Evolutionary conservation across 148 eudicot genomes (phyloP).

Genomic region (Cornus florida): DNA sequence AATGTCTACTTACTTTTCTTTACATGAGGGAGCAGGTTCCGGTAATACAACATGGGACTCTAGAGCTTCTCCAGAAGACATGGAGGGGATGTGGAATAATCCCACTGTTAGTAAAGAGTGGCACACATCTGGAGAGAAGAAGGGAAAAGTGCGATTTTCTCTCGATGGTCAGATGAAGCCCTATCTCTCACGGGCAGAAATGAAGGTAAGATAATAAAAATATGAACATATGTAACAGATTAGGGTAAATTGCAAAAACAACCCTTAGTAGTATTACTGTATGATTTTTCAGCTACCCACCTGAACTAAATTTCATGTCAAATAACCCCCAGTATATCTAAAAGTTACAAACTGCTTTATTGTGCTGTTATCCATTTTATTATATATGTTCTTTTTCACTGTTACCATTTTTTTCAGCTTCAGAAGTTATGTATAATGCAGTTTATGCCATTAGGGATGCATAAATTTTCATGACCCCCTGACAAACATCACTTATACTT

Average conservation of each 20-base stretch:
- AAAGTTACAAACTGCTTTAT: not conserved
- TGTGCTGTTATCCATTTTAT: not conserved
- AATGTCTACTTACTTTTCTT: constrained; percentile 17
- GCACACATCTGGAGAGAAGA: constrained; percentile 49
- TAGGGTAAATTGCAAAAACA: too few species aligned
- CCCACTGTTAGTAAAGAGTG: constrained; percentile 54
- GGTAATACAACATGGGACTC: constrained; percentile 53
- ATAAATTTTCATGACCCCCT: not conserved
- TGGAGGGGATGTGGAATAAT: constrained; percentile 70
- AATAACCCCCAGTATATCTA: too few species aligned
- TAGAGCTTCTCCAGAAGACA: constrained; percentile 55
- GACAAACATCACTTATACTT: not conserved
- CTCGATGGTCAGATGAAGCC: constrained; percentile 44
- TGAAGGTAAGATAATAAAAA: constrained; percentile 39
- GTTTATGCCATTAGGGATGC: not conserved
- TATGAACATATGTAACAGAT: not conserved
- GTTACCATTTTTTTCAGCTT: too few species aligned
- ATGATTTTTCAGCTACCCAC: too few species aligned
- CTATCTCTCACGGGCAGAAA: constrained; percentile 53
- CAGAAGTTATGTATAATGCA: not conserved
- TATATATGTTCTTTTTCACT: too few species aligned
- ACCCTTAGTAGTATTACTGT: too few species aligned
- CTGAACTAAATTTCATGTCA: too few species aligned
- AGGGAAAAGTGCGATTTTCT: constrained; percentile 55
- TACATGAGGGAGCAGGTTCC: constrained; percentile 14